Evolutionary conservation across 495 filamentous ascomycete genomes (phyloP).

Genomic region (Neurospora sp.): DNA sequence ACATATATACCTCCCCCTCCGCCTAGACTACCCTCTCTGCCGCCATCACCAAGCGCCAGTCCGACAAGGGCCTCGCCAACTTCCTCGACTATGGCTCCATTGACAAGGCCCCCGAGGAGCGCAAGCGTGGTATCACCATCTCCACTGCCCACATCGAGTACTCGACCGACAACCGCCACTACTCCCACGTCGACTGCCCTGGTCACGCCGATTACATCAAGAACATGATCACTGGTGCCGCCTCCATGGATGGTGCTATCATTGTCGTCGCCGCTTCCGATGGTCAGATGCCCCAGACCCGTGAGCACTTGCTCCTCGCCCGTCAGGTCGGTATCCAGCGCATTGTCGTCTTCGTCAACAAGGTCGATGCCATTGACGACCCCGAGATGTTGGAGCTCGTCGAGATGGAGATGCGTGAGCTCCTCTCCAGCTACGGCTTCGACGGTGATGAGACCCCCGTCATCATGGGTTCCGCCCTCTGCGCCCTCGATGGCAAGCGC

Average conservation of each 20-base stretch:
- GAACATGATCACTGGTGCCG: conserved; percentile 99
- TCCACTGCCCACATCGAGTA: conserved; percentile 98
- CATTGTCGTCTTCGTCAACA: conserved; percentile 99
- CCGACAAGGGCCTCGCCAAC: conserved; percentile 81
- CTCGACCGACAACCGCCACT: conserved; percentile 80
- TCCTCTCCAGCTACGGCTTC: conserved; percentile 84
- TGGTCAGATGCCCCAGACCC: conserved; percentile 98
- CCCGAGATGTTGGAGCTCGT: conserved; percentile 99
- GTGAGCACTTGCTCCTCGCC: conserved; percentile 95
- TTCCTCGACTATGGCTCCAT: conserved; percentile 97
- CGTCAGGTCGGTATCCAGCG: conserved; percentile 96
- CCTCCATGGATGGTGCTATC: conserved; percentile 95
- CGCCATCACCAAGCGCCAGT: conserved; percentile 94
- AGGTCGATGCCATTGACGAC: conserved; percentile 93
- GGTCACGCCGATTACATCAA: conserved; percentile 99
- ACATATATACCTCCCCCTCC: conserved; percentile 17
- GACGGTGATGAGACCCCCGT: conserved; percentile 97
- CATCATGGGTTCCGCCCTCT: conserved; percentile 90
- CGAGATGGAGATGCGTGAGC: conserved; percentile 99
- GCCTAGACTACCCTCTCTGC: conserved; percentile 88
- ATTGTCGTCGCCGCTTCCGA: conserved; percentile 98
- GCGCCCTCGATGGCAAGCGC: conserved; percentile 78
- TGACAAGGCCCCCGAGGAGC: conserved; percentile 97
- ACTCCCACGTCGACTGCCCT: conserved; percentile 98
- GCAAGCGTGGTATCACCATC: conserved; percentile 99